Percentiles rank a stretch among this genome's conserved stretches.
phyloP scores from a whole-genome alignment of 2,329 filamentous ascomycete species.

The Colletotrichum acutatum region DNA sequence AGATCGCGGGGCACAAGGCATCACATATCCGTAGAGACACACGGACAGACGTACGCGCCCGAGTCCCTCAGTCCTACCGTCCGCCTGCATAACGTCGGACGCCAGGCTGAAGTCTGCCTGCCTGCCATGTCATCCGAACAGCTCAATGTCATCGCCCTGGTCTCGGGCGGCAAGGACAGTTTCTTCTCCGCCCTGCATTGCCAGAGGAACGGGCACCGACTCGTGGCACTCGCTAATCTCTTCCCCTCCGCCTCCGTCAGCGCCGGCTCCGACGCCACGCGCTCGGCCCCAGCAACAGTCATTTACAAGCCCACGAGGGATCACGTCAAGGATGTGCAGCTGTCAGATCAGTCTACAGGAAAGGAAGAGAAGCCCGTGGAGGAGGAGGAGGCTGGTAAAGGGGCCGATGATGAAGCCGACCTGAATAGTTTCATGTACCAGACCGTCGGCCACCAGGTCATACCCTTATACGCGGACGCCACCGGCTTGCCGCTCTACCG shows the following conservation, averaged over 20 bases:
- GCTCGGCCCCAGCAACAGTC: constrained; percentile 18
- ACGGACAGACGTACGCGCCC: background rate
- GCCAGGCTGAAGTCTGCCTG: constrained; percentile 17
- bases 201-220: constrained; percentile 82
- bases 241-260: constrained; percentile 62
- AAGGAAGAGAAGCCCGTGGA: background rate
- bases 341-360: background rate
- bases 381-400: constrained; percentile 2
- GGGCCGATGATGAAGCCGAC: constrained; percentile 55
- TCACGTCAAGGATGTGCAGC: constrained; percentile 2
- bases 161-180: constrained; percentile 98
- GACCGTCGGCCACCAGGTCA: constrained; percentile 89
- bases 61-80: background rate
- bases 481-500: constrained; percentile 88
- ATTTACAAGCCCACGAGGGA: constrained; percentile 12
- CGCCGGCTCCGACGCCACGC: constrained; percentile 20
- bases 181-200: constrained; percentile 95
- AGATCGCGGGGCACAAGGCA: background rate
- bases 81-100: background rate
- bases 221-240: constrained; percentile 91
- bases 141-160: constrained; percentile 86
- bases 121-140: constrained; percentile 54
- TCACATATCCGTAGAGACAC: background rate
- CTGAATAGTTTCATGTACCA: constrained; percentile 99
- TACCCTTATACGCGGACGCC: constrained; percentile 85